Base-by-base conservation (phyloP, 2,329 filamentous ascomycete species). In the Aspergillus sp. region DNA sequence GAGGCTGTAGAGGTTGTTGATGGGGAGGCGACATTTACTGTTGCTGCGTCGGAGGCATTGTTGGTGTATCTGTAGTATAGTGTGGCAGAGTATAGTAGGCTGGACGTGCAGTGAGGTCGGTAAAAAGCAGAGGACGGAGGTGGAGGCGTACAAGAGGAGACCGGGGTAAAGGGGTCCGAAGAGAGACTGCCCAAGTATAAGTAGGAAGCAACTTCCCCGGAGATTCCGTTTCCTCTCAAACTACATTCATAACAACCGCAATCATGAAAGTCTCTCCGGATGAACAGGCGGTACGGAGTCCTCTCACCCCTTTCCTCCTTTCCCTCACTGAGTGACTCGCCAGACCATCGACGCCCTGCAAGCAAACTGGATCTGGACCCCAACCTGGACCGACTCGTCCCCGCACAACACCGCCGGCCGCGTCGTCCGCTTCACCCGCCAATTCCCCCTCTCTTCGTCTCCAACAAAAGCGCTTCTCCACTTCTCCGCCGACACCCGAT, bases 41-140 rank as follows among this genome's bases (percentile, higher is more conserved):
- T 85, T 23, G 71, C 70, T 22, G 83, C 81, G 6, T 80, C 79
- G 7, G 83, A 85, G 68, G 82, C 81, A 5, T 67, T 84, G 59
- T 60, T 85, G 52, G 75, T 84, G 25, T 82, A 83, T 69, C 62
- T 85, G 31, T 70, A 63, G 30, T 11, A 13, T 7, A 7, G 4
- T 2, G 2, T 0, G 11, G 46, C 46, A 13, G 8, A 25, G 23
- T 28, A 13, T 15, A 48, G 8, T 8, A 17, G 23, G 13, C 22
- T 48, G n/a, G 7, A 48, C 23, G 19, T 45, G 43, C 5, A 22
- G 31, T n/a, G n/a, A 52, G 30, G 7, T 38, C 30, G 28, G 28
- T 34, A 19, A 31, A 31, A 22, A 9, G 28, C 34, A 13, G 28
- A 31, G 25, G 4, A n/a, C 9, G 15, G 2, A 51, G 8, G 30